Conservation (phyloP, 2,329 filamentous ascomycete species). For the Biscogniauxia mediterranea region DNA sequence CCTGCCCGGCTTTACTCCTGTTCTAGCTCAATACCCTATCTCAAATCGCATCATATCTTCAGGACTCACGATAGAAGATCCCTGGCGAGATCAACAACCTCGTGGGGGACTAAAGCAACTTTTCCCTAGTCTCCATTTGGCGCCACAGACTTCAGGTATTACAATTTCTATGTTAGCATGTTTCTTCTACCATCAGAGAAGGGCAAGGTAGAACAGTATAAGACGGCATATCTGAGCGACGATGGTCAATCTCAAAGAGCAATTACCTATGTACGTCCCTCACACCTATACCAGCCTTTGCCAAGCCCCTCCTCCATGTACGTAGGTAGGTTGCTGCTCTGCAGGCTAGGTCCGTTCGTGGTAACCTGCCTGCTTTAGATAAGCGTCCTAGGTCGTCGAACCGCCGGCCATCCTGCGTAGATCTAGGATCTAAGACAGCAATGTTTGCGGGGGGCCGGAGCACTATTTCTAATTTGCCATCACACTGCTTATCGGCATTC, state of each 20-base stretch:
- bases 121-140: background rate
- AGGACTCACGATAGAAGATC: background rate
- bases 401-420: background rate
- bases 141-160: background rate
- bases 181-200: background rate
- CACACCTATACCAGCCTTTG: background rate
- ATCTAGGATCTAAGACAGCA: background rate
- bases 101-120: background rate
- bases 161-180: background rate
- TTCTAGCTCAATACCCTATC: background rate
- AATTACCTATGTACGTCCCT: background rate
- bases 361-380: background rate
- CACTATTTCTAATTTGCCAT: background rate
- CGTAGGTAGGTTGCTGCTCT: background rate
- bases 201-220: background rate
- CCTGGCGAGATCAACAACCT: background rate
- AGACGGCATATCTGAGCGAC: background rate
- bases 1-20: background rate
- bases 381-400: background rate
- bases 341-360: background rate
- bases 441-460: background rate
- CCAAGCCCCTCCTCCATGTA: background rate
- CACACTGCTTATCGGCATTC: background rate
- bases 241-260: background rate
- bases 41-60: background rate